A percentile compares a stretch with the other conserved stretches of the same genome.
Conservation (phyloP, 192 early-diverging fungal genomes). For the Entomortierella beljakovae region DNA sequence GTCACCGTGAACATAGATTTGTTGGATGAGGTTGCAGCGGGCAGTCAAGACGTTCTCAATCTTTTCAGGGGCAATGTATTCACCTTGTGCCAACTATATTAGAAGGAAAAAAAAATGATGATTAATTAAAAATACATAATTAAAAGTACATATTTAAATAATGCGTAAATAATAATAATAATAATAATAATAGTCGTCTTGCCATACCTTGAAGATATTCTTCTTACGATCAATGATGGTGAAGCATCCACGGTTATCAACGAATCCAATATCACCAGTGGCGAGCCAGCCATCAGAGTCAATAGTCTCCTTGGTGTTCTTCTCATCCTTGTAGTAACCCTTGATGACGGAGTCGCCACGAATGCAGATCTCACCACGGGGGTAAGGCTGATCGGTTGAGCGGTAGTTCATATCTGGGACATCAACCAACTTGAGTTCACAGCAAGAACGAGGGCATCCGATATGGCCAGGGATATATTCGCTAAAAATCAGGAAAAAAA, state of each 20-base stretch:
- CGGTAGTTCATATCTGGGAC: conserved; percentile 90
- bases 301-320: conserved; percentile 84
- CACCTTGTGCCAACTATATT: conserved; percentile 70
- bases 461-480: conserved; percentile 75
- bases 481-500: conserved; percentile 22
- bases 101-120: too few relatives aligned
- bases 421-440: conserved; percentile 86
- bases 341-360: conserved; percentile 78
- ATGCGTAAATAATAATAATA: not conserved
- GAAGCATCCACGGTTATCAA: conserved; percentile 77
- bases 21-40: conserved; percentile 56
- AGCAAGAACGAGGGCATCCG: conserved; percentile 71
- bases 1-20: conserved; percentile 69
- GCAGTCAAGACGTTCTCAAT: conserved; percentile 74
- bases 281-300: conserved; percentile 89
- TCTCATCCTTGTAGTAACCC: conserved; percentile 88
- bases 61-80: conserved; percentile 95
- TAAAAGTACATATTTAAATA: not conserved
- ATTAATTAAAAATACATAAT: conserved; percentile 52
- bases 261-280: conserved; percentile 84
- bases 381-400: conserved; percentile 75
- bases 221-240: conserved; percentile 89
- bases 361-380: conserved; percentile 91
- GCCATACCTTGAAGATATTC: conserved; percentile 76
- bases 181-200: not conserved